Evolutionary conservation across 108 stramenopile species (phyloP), one percentile per base, ranked within the genome.

Genomic region (Nitzschia putrida): DNA sequence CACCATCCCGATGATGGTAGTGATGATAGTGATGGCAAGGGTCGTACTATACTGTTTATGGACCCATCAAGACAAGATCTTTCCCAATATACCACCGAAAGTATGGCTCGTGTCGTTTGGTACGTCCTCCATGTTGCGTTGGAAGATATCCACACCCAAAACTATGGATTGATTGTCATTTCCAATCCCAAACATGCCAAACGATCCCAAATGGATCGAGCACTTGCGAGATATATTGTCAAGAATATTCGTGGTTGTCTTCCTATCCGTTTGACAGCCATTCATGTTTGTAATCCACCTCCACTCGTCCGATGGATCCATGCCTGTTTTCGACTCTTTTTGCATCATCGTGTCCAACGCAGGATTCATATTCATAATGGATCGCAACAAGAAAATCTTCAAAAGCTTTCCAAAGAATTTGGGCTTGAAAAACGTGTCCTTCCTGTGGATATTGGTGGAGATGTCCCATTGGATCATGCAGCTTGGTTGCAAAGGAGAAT

Each of bases 241-340:
- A 65, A 59, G 12, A 64, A 57, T 50, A 57, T 89, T 7, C 66
- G 69, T 10, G 84, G 84, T 4, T 85, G 79, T 41, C 57, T 89
- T 16, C 88, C 85, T 0, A 21, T 86, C 0, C 72, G 85, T 1
- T 11, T 89, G 45, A 67, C 74, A 22, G 84, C 72, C 0, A 42
- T 85, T 49, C 88, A 89, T 64, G 41, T 86, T 3, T 84, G 81
- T 52, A 74, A 86, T 49, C 88, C 88, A 14, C 84, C 87, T 12
- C 67, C 34, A 53, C 74, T 89, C 37, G 80, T 84, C 40, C 66
- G 44, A 14, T n/a, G 83, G 3, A 23, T 89, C 12, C 85, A 82
- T 60, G 73, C 85, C 7, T 49, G 85, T 50, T 59, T 89, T 16
- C 83, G 81, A 49, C 18, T 84, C 0, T 72, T 86, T 58, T 43